phyloP scores from a whole-genome alignment of 768 basidiomycete species.

The Sutorius australiensis region DNA sequence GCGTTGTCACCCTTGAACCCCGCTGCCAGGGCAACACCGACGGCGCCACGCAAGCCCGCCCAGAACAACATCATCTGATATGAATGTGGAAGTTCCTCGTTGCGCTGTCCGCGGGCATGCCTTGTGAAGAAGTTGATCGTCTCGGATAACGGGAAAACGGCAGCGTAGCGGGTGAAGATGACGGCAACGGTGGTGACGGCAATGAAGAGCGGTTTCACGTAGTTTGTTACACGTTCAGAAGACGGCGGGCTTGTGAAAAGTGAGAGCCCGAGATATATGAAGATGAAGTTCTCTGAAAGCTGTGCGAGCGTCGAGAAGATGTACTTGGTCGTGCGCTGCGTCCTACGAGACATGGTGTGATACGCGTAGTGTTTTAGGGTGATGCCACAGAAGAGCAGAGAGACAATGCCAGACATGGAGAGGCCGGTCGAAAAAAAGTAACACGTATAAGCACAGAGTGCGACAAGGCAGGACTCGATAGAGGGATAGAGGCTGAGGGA shows the following conservation, averaged over 20 bases:
- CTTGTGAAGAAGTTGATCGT: conserved; percentile 90
- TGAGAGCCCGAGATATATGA: conserved; percentile 95
- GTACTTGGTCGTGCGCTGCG: conserved; percentile 92
- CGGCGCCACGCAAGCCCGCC: conserved; percentile 95
- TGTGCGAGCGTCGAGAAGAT: conserved; percentile 93
- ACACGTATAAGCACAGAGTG: conserved; percentile 91
- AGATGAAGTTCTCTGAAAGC: conserved; percentile 98
- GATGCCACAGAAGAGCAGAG: conserved; percentile 96
- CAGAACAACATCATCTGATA: conserved; percentile 99
- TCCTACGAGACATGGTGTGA: conserved; percentile 96
- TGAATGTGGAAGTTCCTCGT: conserved; percentile 92
- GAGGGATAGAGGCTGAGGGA: conserved; percentile 82
- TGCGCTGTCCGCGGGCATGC: conserved; percentile 79
- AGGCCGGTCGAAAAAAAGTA: conserved; percentile 99
- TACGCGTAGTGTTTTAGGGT: conserved; percentile 99
- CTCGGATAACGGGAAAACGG: conserved; percentile 94
- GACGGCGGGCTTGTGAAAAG: conserved; percentile 90
- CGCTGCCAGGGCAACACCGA: conserved; percentile 95
- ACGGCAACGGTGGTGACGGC: conserved; percentile 88
- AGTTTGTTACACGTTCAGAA: conserved; percentile 70
- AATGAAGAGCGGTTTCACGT: conserved; percentile 95
- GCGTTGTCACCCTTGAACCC: conserved; percentile 95
- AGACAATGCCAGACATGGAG: conserved; percentile 94
- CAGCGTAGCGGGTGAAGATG: conserved; percentile 90
- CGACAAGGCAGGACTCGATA: conserved; percentile 95